Conservation (phyloP, 179 eudicot genomes). For the Sideroxylon spinosum region DNA sequence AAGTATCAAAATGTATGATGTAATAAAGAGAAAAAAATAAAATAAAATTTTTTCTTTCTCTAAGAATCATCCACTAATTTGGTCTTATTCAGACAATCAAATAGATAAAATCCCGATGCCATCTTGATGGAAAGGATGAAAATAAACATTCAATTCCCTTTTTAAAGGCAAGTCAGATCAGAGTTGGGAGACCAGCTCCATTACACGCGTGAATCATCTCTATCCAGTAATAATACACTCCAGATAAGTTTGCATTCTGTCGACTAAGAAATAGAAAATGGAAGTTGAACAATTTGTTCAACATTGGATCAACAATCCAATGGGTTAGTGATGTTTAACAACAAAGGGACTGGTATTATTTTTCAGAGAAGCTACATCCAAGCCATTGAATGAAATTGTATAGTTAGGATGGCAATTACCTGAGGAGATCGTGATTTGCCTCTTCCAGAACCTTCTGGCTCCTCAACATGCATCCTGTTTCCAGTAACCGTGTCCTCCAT, state of each 20-base stretch:
- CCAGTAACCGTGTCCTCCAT: slow-evolving; percentile 28
- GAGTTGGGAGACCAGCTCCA: no score
- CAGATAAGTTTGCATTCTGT: background rate
- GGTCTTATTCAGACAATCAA: no score
- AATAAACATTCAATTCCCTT: no score
- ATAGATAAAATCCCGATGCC: no score
- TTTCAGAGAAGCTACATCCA: slow-evolving; percentile 3
- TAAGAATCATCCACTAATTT: background rate
- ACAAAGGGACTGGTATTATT: background rate
- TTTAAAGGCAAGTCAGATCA: no score
- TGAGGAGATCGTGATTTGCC: slow-evolving; percentile 37
- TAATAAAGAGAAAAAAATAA: background rate
- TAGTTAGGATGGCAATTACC: slow-evolving; percentile 37
- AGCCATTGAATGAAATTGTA: background rate
- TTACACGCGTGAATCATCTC: no score
- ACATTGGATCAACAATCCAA: background rate
- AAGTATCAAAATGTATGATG: background rate
- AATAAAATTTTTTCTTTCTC: background rate
- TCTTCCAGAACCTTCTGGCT: slow-evolving; percentile 46
- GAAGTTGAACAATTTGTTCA: background rate
- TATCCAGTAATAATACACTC: background rate
- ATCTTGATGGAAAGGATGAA: no score
- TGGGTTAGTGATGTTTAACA: background rate
- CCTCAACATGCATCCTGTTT: slow-evolving; percentile 22
- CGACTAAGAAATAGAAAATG: background rate